Conservation (phyloP, 2,329 filamentous ascomycete genomes). For the Colletotrichum coccodes region DNA sequence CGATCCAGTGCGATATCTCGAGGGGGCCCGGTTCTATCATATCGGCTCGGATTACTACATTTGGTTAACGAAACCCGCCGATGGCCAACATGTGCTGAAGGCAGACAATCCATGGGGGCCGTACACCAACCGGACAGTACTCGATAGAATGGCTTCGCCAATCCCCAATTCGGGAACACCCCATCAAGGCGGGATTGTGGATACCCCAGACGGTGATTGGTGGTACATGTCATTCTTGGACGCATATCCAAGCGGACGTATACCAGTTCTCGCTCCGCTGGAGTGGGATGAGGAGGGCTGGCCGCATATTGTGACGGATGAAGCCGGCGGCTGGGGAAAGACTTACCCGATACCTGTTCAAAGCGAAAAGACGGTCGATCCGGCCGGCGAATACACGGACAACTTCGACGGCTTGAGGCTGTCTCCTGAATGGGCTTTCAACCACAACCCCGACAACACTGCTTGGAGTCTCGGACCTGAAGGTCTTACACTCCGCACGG, state of each 20-base stretch:
- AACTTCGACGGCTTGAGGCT: conserved; percentile 46
- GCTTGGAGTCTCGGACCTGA: conserved; percentile 53
- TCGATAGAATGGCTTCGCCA: conserved; percentile 40
- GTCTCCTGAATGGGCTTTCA: conserved; percentile 65
- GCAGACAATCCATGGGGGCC: conserved; percentile 59
- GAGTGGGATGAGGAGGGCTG: conserved; percentile 59
- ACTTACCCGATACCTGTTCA: conserved; percentile 47
- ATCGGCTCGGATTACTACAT: conserved; percentile 64
- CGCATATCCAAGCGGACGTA: conserved; percentile 64
- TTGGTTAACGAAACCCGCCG: conserved; percentile 54
- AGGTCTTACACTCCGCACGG: conserved; percentile 54
- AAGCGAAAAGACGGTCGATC: conserved; percentile 3
- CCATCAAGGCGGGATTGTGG: conserved; percentile 66
- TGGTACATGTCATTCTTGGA: conserved; percentile 68
- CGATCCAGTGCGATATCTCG: conserved; percentile 42
- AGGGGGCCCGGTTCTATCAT: conserved; percentile 65
- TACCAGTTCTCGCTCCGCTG: conserved; percentile 64
- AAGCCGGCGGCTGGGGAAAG: conserved; percentile 55
- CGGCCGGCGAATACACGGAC: conserved; percentile 24
- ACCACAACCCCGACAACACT: conserved; percentile 65
- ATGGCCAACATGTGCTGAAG: conserved; percentile 56
- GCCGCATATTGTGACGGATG: conserved; percentile 50
- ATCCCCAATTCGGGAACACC: conserved; percentile 54
- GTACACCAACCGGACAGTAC: conserved; percentile 54
- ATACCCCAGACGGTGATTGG: conserved; percentile 62